Conservation (phyloP, 768 basidiomycete genomes). For the Rubroboletus pulcherrimus region DNA sequence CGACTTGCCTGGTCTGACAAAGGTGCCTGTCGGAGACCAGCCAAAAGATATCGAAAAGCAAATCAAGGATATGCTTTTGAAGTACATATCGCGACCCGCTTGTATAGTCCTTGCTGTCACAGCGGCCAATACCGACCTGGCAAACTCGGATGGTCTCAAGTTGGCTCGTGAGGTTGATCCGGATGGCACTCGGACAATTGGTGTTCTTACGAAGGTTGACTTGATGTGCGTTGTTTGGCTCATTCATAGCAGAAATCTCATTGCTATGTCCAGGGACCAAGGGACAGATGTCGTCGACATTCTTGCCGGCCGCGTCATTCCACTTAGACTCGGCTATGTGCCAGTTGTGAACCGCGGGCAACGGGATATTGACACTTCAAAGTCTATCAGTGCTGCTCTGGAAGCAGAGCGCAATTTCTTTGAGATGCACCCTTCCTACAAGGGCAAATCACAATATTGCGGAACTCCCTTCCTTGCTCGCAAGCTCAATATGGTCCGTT, state of each 20-base stretch:
- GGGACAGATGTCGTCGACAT: conserved; percentile 99
- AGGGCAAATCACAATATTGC: conserved; percentile 91
- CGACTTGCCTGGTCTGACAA: conserved; percentile 94
- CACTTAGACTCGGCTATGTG: conserved; percentile 93
- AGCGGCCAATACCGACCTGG: conserved; percentile 93
- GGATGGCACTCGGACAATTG: conserved; percentile 94
- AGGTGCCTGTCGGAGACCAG: conserved; percentile 94
- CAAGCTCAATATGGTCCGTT: conserved; percentile 86
- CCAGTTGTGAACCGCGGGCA: conserved; percentile 99
- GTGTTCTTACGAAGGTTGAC: conserved; percentile 97
- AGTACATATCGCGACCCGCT: conserved; percentile 92
- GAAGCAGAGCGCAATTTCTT: conserved; percentile 92
- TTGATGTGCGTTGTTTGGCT: conserved; percentile 68
- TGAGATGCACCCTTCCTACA: conserved; percentile 90
- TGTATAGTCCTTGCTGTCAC: conserved; percentile 98
- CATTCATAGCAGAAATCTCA: conserved; percentile 4
- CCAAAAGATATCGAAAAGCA: conserved; percentile 97
- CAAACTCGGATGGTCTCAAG: conserved; percentile 97
- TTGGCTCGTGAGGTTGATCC: conserved; percentile 96
- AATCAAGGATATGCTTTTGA: conserved; percentile 93
- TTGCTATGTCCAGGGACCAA: conserved; percentile 64
- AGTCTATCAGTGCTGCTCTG: conserved; percentile 79
- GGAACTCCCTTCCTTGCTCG: conserved; percentile 96
- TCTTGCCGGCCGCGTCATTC: conserved; percentile 94
- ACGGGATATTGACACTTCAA: conserved; percentile 89